These are phyloP conservation scores for Naganishia onofrii DNA, from an alignment of 768 basidiomycete genomes.

Conservation along the genomic window DNA sequence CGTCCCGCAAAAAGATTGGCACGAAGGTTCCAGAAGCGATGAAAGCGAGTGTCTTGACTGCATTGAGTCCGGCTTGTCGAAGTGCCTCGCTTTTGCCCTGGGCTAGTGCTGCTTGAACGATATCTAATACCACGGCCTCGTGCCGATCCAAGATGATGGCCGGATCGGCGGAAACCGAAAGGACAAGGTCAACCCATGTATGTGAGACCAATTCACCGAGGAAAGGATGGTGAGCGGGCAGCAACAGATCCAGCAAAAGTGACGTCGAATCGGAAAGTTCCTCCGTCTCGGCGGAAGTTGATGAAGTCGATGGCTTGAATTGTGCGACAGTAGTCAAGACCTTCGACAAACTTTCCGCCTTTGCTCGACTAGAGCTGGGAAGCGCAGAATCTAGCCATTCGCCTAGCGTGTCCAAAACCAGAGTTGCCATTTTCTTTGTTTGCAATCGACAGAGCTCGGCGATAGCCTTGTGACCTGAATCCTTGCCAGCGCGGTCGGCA, in stretches of 20 bases:
- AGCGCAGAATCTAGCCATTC: conserved; percentile 45
- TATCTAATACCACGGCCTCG: background rate
- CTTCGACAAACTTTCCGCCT: conserved; percentile 50
- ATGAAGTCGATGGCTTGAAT: background rate
- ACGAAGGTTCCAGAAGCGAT: conserved; percentile 69
- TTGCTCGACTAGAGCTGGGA: conserved; percentile 57
- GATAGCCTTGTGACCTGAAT: conserved; percentile 56
- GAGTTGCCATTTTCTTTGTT: conserved; percentile 58
- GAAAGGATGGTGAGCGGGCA: conserved; percentile 70
- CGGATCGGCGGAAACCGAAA: conserved; percentile 68
- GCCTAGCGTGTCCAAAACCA: conserved; percentile 65
- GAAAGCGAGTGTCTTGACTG: conserved; percentile 74
- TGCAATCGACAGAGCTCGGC: conserved; percentile 51
- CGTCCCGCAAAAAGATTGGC: conserved; percentile 67
- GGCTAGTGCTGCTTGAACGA: background rate
- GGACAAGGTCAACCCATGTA: conserved; percentile 79
- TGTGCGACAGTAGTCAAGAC: conserved; percentile 48
- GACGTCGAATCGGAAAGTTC: conserved; percentile 18
- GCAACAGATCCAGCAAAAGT: conserved; percentile 60
- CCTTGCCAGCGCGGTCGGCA: conserved; percentile 59
- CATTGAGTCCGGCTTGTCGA: conserved; percentile 64
- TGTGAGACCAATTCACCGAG: conserved; percentile 57
- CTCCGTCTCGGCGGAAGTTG: background rate
- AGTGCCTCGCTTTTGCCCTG: background rate
- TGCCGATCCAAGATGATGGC: conserved; percentile 55